Evolutionary conservation across 805 yeast species (phyloP).

Genomic region (Dipodascopsis tothii): DNA sequence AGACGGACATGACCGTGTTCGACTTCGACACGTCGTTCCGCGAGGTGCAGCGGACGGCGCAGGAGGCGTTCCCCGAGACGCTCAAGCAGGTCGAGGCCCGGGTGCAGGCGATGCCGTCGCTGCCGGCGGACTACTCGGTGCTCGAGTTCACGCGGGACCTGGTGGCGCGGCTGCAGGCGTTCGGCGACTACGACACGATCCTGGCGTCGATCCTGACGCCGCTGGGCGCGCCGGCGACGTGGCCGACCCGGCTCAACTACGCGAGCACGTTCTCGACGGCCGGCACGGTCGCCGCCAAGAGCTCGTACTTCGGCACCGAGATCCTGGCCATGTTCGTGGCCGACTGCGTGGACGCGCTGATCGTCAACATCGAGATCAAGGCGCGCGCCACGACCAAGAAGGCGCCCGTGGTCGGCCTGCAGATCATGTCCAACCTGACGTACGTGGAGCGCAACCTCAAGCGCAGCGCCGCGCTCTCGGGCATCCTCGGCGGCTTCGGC

Average conservation of each 20-base stretch:
- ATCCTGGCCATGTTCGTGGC: conserved; percentile 60
- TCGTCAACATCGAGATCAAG: conserved; percentile 55
- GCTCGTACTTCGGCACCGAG: conserved; percentile 18
- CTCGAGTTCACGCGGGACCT: conserved; percentile 66
- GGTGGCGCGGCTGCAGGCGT: conserved; percentile 56
- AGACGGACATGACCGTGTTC: conserved; percentile 20
- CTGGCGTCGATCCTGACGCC: conserved; percentile 12
- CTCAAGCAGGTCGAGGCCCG: conserved; percentile 49
- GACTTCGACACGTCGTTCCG: conserved; percentile 19
- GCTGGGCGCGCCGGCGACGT: conserved; percentile 14
- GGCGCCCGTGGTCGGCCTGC: conserved; percentile 50
- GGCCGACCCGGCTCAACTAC: conserved; percentile 10
- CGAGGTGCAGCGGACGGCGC: conserved; percentile 25
- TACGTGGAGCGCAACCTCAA: conserved; percentile 54
- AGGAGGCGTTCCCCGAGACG: conserved; percentile 46
- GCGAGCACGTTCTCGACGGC: conserved; percentile 1
- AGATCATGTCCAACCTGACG: conserved; percentile 61
- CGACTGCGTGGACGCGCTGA: conserved; percentile 70
- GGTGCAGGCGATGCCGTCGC: conserved; percentile 38
- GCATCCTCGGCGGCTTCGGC: conserved; percentile 53
- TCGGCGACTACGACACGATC: conserved; percentile 47
- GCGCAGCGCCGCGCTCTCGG: conserved; percentile 37
- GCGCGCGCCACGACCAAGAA: conserved; percentile 37
- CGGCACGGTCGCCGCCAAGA: conserved; percentile 4
- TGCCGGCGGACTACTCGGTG: conserved; percentile 64